Evolutionary conservation across 495 filamentous ascomycete genomes (phyloP), one percentile per base, ranked within the genome.

Genomic region (Zalerion maritima): DNA sequence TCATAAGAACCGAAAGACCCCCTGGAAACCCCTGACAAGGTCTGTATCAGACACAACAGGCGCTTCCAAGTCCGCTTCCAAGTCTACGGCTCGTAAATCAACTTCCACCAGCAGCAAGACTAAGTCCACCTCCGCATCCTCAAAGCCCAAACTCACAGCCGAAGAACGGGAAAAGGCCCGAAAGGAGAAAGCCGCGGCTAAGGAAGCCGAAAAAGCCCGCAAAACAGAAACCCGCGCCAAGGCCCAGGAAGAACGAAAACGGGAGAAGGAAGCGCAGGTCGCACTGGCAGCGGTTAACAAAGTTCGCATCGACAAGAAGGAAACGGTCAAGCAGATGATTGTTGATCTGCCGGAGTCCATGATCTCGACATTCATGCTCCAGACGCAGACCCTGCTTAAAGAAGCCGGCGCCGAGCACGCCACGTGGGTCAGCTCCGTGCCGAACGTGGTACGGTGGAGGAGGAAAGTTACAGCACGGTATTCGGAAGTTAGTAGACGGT

Each of bases 301-400:
- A 43, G 55, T 76, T 3, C 75, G 72, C 28, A 76, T 69, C 0
- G 73, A 81, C 50, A 84, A 79, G 54, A 89, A 83, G 41, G 62
- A 75, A 10, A 75, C 80, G 0, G 67, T 68, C 0, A 68, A 64
- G 1, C 82, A 92, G 51, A 89, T 92, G 80, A 78, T 92, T n/a
- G 61, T 83, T 3, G 77, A 85, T 49, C 55, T 92, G 13, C 66
- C 80, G 1, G 52, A 43, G 5, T 60, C 60, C 6, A 48, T 89
- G 9, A 47, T 64, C 6, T 32, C 56, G 6, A 56, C 66, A 25
- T 65, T 73, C 31, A 64, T 78, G 34, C 46, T 60, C 9, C 62
- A 68, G 5, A 48, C 81, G 4, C 63, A 69, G 14, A 68, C 69
- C 12, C 61, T 71, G 14, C 57, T 71, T 21, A 57, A 37, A 13